A percentile compares a stretch with the other conserved stretches of the same genome.
Evolutionary conservation across 2,329 filamentous ascomycete species (phyloP).

Genomic region (Tricladium varicosporioides): DNA sequence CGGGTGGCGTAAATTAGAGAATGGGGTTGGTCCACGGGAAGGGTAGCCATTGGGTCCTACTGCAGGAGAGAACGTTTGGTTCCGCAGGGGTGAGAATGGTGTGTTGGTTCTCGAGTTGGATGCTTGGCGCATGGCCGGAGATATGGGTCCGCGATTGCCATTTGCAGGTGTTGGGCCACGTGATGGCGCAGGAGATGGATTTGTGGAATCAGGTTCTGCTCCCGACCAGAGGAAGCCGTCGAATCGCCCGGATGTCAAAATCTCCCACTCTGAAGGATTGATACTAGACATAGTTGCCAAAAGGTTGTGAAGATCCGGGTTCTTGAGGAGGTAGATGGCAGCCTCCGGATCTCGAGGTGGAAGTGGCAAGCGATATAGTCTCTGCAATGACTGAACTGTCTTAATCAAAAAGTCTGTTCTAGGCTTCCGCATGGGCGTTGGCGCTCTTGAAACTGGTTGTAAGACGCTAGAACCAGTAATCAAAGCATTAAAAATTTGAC

Average conservation of each 20-base stretch:
- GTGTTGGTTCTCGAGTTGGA: slow-evolving; percentile 29
- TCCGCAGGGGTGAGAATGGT: slow-evolving; percentile 31
- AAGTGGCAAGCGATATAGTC: slow-evolving; percentile 73
- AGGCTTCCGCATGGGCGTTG: slow-evolving; percentile 64
- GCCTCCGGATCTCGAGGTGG: slow-evolving; percentile 82
- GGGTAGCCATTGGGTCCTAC: slow-evolving; percentile 26
- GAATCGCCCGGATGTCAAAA: slow-evolving; percentile 88
- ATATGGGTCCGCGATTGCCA: slow-evolving; percentile 37
- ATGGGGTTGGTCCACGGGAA: slow-evolving; percentile 55
- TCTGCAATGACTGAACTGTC: slow-evolving; percentile 75
- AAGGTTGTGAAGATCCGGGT: slow-evolving; percentile 79
- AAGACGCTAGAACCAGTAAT: slow-evolving; percentile 57
- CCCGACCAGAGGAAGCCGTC: slow-evolving; percentile 95
- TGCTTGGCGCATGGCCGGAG: slow-evolving; percentile 23
- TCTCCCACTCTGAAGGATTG: slow-evolving; percentile 93
- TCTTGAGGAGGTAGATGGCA: slow-evolving; percentile 80
- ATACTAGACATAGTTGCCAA: slow-evolving; percentile 86
- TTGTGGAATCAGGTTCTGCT: slow-evolving; percentile 55
- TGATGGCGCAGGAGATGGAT: slow-evolving; percentile 42
- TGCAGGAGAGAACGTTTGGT: slow-evolving; percentile 30
- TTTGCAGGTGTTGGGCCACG: slow-evolving; percentile 54
- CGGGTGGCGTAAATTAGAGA: slow-evolving; percentile 51
- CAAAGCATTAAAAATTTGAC: slow-evolving; percentile 79
- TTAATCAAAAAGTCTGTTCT: slow-evolving; percentile 74
- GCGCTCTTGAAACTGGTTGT: slow-evolving; percentile 58